Base-by-base conservation (phyloP, 1,284 basidiomycete genomes). In the Austroboletus niveus region DNA sequence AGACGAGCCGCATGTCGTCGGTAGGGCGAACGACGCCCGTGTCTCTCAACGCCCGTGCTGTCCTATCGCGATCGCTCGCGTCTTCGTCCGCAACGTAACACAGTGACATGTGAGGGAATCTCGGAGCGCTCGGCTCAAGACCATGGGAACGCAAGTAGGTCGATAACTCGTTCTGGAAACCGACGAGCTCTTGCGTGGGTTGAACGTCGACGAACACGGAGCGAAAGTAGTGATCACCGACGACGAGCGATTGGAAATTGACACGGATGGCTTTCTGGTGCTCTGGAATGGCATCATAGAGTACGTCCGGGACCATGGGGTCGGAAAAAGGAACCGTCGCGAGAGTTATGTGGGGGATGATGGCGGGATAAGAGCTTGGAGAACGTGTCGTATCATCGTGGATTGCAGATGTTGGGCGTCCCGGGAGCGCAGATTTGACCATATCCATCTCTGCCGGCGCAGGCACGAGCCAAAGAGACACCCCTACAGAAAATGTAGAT, bases 291-390 rank as follows among this genome's bases (percentile, higher is more conserved):
- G 76, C 68, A 1, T 69, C 63, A 5, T 72, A 69, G 15, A 85
- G 70, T 3, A 60, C 50, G 3, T 68, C 57, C 1, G 49, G 22
- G 68, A 48, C 46, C n/a, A 41, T 35, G 1, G 53, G 31, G 41
- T 53, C 50, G 2, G 47, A 47, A 22, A 43, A 44, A 30, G 79
- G 75, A 29, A 82, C 65, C 3, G 78, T 74, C 6, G 77, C 79
- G 32, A 90, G 79, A 1, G 87, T 90, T 59, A 89, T 75, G 65
- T 90, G 88, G 1, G 87, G 85, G 31, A 77, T 62, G 63, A 89
- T 82, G 20, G 58, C 52, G 1, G 84, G 83, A 62, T 83, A 87
- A 80, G 43, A 71, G 57, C 42, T 59, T 27, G 48, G 60, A 47
- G 48, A 63, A 55, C 42, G 63, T 27, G 11, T 8, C 20, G 11